Evolutionary conservation across 2,329 filamentous ascomycete species (phyloP), one percentile per base, ranked within the genome.

Genomic region (Nannizziopsis arthrosporioides): DNA sequence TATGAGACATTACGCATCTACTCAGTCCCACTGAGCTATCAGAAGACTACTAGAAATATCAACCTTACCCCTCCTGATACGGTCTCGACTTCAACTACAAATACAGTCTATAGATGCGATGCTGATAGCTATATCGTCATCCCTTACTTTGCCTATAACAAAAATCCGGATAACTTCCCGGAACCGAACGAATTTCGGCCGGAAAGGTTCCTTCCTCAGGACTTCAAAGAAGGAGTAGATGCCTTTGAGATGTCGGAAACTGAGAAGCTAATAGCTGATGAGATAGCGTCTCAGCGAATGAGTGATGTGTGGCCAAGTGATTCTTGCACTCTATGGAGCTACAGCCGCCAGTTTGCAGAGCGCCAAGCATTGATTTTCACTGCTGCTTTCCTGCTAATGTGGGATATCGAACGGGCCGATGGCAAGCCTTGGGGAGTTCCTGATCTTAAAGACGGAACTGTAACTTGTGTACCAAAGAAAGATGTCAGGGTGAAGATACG

Each of bases 401-500:
- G 76, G 75, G 73, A 80, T 38, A 70, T 80, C 49, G 63, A 73
- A 47, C 67, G 73, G 0, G 66, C 63, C 0, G 61, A 60, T 42
- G 67, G 68, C 12, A 63, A 62, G 5, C 14, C 61, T 0, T 78
- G 77, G 70, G 64, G 65, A 14, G 64, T 80, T 38, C 78, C 79
- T 0, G 63, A 61, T 36, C 68, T 70, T 57, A 67, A 58, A 55
- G 69, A 67, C 53, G 72, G 71, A 5, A 71, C 67, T 46, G 71
- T 68, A 1, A 68, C 76, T 11, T 73, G 71, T 55, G 64, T 69
- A 49, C 77, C 77, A 8, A 67, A 61, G 39, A 65, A 65, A 11
- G 73, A 79, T 55, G 63, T 77, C 6, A 69, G 72, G 45, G 78
- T 79, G 2, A 73, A 71, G 59, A 66, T 82, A 45, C 72, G 64